Percentiles rank a stretch among this genome's conserved stretches.
Evolutionary conservation across 805 yeast species (phyloP).

Genomic region (Starmerella potacharoeniae): DNA sequence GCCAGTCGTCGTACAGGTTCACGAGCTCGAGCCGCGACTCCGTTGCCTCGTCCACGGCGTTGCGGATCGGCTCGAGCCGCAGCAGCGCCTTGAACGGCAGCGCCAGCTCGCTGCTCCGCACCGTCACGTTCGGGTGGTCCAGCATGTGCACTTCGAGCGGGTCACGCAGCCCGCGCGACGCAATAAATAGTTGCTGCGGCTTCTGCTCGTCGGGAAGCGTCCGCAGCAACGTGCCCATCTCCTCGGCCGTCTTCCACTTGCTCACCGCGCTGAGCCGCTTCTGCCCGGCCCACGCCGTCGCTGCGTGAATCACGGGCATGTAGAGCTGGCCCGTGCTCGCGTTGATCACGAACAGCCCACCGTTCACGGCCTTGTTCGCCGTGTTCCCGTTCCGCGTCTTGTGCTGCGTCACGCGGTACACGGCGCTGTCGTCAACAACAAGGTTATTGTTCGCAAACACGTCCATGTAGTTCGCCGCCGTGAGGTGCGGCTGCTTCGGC

Average conservation of each 20-base stretch:
- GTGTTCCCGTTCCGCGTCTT: slow-evolving; percentile 86
- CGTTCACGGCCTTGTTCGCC: slow-evolving; percentile 86
- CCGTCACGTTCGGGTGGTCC: slow-evolving; percentile 85
- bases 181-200: slow-evolving; percentile 82
- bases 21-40: slow-evolving; percentile 89
- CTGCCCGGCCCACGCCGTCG: slow-evolving; percentile 89
- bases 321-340: slow-evolving; percentile 87
- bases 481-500: slow-evolving; percentile 82
- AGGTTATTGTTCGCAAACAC: slow-evolving; percentile 65
- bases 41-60: slow-evolving; percentile 70
- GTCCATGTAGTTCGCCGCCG: slow-evolving; percentile 82
- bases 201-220: slow-evolving; percentile 89
- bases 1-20: slow-evolving; percentile 92
- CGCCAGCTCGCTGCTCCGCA: slow-evolving; percentile 78
- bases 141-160: slow-evolving; percentile 95
- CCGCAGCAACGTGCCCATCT: slow-evolving; percentile 79
- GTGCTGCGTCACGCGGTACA: slow-evolving; percentile 84
- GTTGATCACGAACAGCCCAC: slow-evolving; percentile 79
- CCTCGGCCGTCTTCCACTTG: slow-evolving; percentile 98
- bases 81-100: slow-evolving; percentile 83
- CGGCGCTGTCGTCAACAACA: slow-evolving; percentile 88
- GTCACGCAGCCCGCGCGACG: slow-evolving; percentile 83
- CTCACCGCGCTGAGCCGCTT: slow-evolving; percentile 85
- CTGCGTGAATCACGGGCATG: slow-evolving; percentile 79
- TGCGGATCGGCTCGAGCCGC: slow-evolving; percentile 66